These are phyloP conservation scores for Claviceps sp. DNA, from an alignment of 2,329 filamentous ascomycete genomes.

Conservation along the genomic window DNA sequence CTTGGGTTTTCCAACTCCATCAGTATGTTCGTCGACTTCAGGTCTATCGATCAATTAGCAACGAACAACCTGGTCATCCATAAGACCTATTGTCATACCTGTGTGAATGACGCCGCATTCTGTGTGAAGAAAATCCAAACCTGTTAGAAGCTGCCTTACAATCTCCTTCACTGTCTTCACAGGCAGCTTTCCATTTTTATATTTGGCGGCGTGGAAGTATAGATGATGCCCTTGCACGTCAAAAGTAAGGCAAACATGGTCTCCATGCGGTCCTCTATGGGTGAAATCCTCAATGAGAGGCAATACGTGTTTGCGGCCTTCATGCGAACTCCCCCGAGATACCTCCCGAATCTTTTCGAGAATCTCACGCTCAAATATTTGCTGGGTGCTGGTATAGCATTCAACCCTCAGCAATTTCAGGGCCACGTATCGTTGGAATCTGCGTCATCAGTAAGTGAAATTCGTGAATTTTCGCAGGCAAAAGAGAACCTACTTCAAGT, in stretches of 20 bases:
- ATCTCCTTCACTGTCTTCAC: background rate
- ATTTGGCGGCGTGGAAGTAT: background rate
- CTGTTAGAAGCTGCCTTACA: too few species aligned
- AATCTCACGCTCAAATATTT: constrained; percentile 1
- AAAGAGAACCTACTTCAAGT: constrained; percentile 3
- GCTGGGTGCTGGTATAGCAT: background rate
- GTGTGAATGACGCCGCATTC: too few species aligned
- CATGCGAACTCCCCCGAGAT: background rate
- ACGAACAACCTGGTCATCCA: background rate
- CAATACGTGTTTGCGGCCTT: background rate
- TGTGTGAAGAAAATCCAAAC: too few species aligned
- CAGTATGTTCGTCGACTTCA: background rate
- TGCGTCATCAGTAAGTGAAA: background rate
- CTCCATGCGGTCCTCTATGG: background rate
- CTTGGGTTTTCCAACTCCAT: background rate
- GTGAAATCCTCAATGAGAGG: background rate
- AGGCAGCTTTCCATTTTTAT: background rate
- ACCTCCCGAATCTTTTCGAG: background rate
- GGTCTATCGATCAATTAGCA: background rate
- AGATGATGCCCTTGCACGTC: constrained; percentile 1
- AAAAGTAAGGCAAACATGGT: constrained; percentile 1
- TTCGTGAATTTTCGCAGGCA: background rate
- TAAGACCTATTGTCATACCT: background rate
- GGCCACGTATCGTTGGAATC: background rate
- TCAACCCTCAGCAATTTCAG: constrained; percentile 1